Evolutionary conservation across 768 basidiomycete genomes (phyloP).

Genomic region (Scleroderma bovista): DNA sequence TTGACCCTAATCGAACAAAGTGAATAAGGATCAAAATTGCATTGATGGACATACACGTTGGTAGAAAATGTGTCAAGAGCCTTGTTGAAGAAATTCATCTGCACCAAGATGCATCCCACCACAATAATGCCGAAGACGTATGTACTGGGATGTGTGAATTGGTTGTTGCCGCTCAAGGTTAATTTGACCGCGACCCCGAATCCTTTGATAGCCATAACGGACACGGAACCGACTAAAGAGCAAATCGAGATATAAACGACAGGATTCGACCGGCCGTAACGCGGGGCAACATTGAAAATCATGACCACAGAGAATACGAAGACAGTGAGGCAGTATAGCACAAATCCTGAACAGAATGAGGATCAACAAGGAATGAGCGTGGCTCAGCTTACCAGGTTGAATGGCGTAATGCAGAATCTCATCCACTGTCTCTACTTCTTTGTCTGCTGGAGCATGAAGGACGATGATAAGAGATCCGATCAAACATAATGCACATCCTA

Average conservation of each 20-base stretch:
- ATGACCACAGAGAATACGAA: conserved; percentile 76
- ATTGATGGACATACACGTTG: conserved; percentile 70
- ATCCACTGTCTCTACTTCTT: conserved; percentile 86
- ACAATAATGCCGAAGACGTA: conserved; percentile 90
- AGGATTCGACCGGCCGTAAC: conserved; percentile 82
- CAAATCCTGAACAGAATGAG: conserved; percentile 59
- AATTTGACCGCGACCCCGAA: conserved; percentile 96
- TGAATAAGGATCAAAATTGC: not conserved
- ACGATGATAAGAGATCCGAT: conserved; percentile 93
- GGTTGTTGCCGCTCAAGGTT: conserved; percentile 89
- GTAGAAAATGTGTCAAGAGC: conserved; percentile 95
- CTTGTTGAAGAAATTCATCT: conserved; percentile 98
- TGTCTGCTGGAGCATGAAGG: conserved; percentile 95
- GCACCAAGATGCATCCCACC: conserved; percentile 77
- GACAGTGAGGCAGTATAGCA: conserved; percentile 85
- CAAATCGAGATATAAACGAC: conserved; percentile 95
- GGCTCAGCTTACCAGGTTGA: conserved; percentile 68
- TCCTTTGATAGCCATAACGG: conserved; percentile 99
- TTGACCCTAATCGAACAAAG: conserved; percentile 61
- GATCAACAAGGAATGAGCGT: not conserved
- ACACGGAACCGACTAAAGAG: conserved; percentile 90
- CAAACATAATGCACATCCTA: conserved; percentile 79
- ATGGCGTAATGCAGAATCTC: conserved; percentile 89
- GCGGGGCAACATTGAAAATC: conserved; percentile 83
- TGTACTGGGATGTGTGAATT: conserved; percentile 92